Percentiles rank a stretch among this genome's conserved stretches.
Evolutionary conservation across 2,329 filamentous ascomycete genomes (phyloP).

Genomic region (Monosporascus sp.): DNA sequence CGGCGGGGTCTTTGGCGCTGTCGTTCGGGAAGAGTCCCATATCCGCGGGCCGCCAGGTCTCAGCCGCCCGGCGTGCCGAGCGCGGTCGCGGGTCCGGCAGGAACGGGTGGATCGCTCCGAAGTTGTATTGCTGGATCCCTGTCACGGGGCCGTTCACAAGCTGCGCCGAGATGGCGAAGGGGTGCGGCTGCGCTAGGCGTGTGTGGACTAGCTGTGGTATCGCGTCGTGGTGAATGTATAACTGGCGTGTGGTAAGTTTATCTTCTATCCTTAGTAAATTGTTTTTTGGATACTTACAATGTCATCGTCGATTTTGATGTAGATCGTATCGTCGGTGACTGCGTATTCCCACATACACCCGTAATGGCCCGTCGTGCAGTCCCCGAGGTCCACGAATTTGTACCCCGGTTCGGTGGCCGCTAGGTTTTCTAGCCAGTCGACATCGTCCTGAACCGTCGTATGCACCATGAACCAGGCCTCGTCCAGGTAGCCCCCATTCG

Average conservation of each 20-base stretch:
- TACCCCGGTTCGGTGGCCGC: slow-evolving; percentile 31
- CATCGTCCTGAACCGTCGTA: slow-evolving; percentile 33
- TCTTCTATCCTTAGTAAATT: background rate
- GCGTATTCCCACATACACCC: slow-evolving; percentile 31
- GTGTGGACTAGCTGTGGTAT: slow-evolving; percentile 50
- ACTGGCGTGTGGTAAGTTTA: slow-evolving; percentile 3
- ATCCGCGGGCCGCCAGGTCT: slow-evolving; percentile 35
- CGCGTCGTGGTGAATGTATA: slow-evolving; percentile 29
- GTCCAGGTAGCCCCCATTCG: slow-evolving; percentile 39
- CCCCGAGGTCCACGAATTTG: slow-evolving; percentile 27
- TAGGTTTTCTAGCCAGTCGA: slow-evolving; percentile 34
- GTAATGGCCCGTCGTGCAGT: slow-evolving; percentile 27
- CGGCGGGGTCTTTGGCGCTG: slow-evolving; percentile 1
- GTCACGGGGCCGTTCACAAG: slow-evolving; percentile 51
- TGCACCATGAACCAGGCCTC: slow-evolving; percentile 39
- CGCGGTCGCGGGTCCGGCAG: slow-evolving; percentile 39
- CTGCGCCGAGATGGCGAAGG: slow-evolving; percentile 49
- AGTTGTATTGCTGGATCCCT: slow-evolving; percentile 47
- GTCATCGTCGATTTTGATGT: slow-evolving; percentile 41
- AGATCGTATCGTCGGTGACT: slow-evolving; percentile 31
- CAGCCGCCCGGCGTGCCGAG: slow-evolving; percentile 15
- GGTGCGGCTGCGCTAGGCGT: slow-evolving; percentile 43
- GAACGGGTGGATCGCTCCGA: slow-evolving; percentile 47
- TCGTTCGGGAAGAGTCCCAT: slow-evolving; percentile 16
- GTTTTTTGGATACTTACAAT: slow-evolving; percentile 26